These are phyloP conservation scores for Didymellaceae sp. DNA, from an alignment of 2,329 filamentous ascomycete genomes.

Conservation along the genomic window DNA sequence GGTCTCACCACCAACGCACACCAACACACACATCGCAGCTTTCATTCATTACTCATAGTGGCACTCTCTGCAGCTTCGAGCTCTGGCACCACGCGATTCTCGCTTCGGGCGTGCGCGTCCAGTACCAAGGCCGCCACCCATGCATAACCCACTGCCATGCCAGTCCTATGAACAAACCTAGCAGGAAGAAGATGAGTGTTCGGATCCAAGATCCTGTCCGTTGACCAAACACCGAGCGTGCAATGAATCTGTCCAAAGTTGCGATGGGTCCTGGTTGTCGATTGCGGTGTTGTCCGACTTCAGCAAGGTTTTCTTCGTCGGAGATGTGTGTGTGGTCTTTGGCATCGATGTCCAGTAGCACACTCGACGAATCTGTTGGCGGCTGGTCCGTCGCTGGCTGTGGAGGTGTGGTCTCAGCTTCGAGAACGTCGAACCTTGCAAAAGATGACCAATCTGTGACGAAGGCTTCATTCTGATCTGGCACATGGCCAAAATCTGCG, in stretches of 20 bases:
- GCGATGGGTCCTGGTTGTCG: not conserved
- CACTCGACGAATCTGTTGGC: no score
- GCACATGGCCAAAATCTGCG: no score
- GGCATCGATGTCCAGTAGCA: no score
- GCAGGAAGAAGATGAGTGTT: not conserved
- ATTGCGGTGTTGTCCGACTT: no score
- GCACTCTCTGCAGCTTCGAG: not conserved
- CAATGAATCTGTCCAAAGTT: not conserved
- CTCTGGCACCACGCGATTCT: not conserved
- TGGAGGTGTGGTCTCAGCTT: no score
- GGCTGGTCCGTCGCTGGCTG: no score
- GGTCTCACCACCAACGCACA: not conserved
- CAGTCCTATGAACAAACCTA: not conserved
- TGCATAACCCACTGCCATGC: not conserved
- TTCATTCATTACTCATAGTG: not conserved
- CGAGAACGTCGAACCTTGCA: no score
- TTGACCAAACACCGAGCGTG: not conserved
- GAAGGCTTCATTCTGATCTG: no score
- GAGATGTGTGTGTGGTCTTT: not conserved
- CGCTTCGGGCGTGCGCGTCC: not conserved
- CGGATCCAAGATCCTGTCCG: not conserved
- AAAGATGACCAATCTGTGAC: no score
- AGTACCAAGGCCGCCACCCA: not conserved
- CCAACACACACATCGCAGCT: not conserved
- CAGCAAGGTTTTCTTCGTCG: not conserved